Evolutionary conservation across 345 rosid species (phyloP).

Genomic region (Carallia brachiata): DNA sequence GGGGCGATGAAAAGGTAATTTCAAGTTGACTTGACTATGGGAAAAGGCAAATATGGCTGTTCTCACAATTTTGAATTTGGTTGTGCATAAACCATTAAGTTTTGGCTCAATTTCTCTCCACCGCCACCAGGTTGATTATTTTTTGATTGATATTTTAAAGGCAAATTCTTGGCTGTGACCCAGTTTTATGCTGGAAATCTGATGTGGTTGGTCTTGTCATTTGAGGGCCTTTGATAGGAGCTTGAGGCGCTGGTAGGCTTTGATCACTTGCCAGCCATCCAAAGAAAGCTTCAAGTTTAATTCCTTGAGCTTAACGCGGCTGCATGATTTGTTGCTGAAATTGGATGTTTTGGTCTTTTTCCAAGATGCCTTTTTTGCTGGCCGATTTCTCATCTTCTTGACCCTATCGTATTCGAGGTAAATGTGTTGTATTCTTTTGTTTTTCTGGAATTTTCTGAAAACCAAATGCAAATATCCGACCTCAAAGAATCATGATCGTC

Average conservation of each 20-base stretch:
- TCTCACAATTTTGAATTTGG: too few species aligned
- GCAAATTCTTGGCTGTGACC: constrained; percentile 13
- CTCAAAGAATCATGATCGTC: neutral
- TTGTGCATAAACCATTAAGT: too few species aligned
- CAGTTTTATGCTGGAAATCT: constrained; percentile 12
- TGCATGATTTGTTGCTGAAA: constrained; percentile 24
- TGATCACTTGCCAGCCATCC: constrained; percentile 44
- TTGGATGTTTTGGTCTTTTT: constrained; percentile 18
- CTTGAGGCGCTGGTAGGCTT: constrained; percentile 27
- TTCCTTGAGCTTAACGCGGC: constrained; percentile 32
- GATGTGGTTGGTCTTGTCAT: constrained; percentile 31
- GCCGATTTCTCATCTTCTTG: constrained; percentile 21
- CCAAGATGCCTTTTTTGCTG: neutral
- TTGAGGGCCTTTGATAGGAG: constrained; percentile 35
- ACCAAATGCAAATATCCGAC: neutral
- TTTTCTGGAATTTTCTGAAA: neutral
- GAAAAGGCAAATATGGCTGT: neutral
- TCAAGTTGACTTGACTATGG: neutral
- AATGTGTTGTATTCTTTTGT: neutral
- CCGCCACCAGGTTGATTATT: neutral
- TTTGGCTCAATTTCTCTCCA: too few species aligned
- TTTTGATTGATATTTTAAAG: constrained; percentile 10
- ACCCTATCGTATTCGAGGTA: constrained; percentile 40
- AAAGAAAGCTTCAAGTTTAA: constrained; percentile 24
- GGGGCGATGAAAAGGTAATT: neutral